Conservation (phyloP, 805 yeast genomes). For the Candida mattraensis region DNA sequence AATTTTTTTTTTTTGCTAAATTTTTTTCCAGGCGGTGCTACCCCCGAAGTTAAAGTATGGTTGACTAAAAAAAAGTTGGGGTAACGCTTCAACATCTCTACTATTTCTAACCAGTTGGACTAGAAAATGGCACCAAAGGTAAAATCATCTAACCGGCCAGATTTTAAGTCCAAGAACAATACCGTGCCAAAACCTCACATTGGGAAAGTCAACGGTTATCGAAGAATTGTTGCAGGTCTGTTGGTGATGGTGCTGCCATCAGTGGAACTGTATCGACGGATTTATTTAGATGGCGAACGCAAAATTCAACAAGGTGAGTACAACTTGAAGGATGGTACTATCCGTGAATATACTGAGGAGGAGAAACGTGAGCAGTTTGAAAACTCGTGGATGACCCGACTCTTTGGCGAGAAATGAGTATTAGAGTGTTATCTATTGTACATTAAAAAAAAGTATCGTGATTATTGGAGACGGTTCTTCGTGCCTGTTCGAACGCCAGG, state of each 20-base stretch:
- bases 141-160: no score
- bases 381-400: slow-evolving; percentile 38
- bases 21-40: slow-evolving; percentile 13
- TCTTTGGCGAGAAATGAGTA: slow-evolving; percentile 44
- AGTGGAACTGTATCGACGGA: slow-evolving; percentile 33
- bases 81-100: slow-evolving; percentile 1
- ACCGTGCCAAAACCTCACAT: no score
- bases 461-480: slow-evolving; percentile 8
- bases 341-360: slow-evolving; percentile 42
- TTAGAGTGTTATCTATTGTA: slow-evolving; percentile 4
- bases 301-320: slow-evolving; percentile 46
- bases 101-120: slow-evolving; percentile 1
- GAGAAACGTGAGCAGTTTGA: slow-evolving; percentile 40
- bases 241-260: slow-evolving; percentile 31
- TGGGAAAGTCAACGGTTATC: slow-evolving; percentile 24
- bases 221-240: slow-evolving; percentile 34
- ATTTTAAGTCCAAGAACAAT: no score
- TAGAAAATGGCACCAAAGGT: slow-evolving; percentile 17
- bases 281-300: slow-evolving; percentile 42
- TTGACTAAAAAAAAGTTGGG: slow-evolving; percentile 6
- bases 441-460: slow-evolving; percentile 35
- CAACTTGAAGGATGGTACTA: slow-evolving; percentile 42
- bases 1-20: slow-evolving; percentile 30
- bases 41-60: neutral
- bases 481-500: slow-evolving; percentile 6